phyloP scores from a whole-genome alignment of 2,329 filamentous ascomycete species.

The Dothideomycetes sp. region DNA sequence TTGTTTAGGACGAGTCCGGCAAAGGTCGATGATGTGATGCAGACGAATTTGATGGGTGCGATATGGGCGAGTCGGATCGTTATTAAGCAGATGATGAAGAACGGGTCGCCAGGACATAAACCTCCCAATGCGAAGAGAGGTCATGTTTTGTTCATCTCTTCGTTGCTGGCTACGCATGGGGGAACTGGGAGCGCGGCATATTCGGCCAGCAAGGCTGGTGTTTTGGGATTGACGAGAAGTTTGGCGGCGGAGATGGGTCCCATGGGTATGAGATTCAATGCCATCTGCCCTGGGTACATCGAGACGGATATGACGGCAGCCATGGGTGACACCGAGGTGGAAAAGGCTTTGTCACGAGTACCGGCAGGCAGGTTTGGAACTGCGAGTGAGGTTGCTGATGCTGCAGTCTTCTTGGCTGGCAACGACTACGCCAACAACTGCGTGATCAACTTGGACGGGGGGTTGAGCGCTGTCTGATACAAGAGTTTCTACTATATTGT shows the following conservation, averaged over 20 bases:
- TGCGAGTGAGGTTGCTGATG: constrained; percentile 41
- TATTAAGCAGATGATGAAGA: constrained; percentile 39
- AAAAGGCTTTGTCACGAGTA: constrained; percentile 31
- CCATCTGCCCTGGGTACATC: constrained; percentile 19
- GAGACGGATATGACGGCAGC: constrained; percentile 28
- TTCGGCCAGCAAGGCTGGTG: constrained; percentile 25
- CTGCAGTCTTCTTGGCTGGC: constrained; percentile 43
- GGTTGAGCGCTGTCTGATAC: constrained; percentile 51
- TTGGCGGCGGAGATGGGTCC: constrained; percentile 30
- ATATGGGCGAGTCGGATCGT: constrained; percentile 52
- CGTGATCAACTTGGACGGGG: constrained; percentile 76
- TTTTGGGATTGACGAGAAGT: constrained; percentile 17
- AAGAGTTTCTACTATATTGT: too few species aligned
- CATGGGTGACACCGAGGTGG: constrained; percentile 37
- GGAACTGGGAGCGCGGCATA: constrained; percentile 52
- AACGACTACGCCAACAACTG: constrained; percentile 84
- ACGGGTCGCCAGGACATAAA: constrained; percentile 40
- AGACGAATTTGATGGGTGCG: constrained; percentile 61
- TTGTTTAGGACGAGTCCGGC: constrained; percentile 47
- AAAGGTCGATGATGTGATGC: constrained; percentile 49
- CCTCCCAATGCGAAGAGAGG: background rate
- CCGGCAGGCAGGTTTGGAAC: constrained; percentile 36
- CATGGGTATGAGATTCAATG: constrained; percentile 61
- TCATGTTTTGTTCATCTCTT: constrained; percentile 70
- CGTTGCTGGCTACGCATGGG: constrained; percentile 60